Evolutionary conservation across 495 filamentous ascomycete species (phyloP), one percentile per base, ranked within the genome.

Genomic region (Parathielavia hyrcaniae): DNA sequence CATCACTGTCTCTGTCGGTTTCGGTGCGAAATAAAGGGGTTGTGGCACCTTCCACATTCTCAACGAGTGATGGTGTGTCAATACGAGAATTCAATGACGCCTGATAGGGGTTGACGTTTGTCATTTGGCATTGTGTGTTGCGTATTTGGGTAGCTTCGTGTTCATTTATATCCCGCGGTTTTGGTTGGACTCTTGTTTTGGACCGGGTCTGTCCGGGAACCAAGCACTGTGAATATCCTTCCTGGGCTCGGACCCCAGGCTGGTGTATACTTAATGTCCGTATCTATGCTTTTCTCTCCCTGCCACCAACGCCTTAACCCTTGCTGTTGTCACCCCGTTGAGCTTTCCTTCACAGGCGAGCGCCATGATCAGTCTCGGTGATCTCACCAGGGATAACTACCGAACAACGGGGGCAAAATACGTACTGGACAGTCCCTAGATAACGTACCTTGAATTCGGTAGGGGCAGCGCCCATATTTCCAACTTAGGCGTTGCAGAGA

Each of bases 1-100:
- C 43, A 56, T 72, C 34, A 22, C 55, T 34, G 58, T 71, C 55
- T 17, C 47, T 11, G 60, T 71, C 41, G 68, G 70, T 57, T 68
- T 61, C 66, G 20, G 45, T 50, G 51, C 46, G 38, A n/a, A n/a
- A n/a, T 57, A 60, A 39, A 57, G 39, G 12, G 23, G 17, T 20
- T n/a, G 8, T 1, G 36, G 12, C 47, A 0, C 2, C 34, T 55
- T 41, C 40, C 17, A 23, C 44, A 39, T 65, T 65, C 60, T 60
- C 52, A 46, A 59, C 52, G 19, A 41, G 46, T 44, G 63, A 65
- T 46, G 63, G 60, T 61, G 60, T 61, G 65, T 50, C 54, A 36
- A 49, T 59, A 40, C 39, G 46, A 49, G 17, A 49, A 40, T 46
- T 26, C 19, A 51, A 16, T 26, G 55, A 52, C 61, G 44, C 61